Percentiles rank a stretch among this genome's conserved stretches.
phyloP scores from a whole-genome alignment of 352 stramenopile species.

The Paralagenidium karlingii region DNA sequence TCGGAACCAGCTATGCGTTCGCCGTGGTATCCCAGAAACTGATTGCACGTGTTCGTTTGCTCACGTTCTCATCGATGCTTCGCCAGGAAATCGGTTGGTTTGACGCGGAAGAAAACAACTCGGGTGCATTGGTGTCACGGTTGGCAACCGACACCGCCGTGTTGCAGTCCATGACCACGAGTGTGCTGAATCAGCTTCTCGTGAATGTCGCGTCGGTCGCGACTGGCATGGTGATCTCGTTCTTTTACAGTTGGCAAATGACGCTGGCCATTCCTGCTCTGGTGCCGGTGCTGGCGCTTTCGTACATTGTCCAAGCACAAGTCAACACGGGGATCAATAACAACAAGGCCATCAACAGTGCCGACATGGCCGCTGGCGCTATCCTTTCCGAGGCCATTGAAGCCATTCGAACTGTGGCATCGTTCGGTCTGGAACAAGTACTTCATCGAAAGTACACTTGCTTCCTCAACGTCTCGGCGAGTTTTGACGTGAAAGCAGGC shows the following conservation, averaged over 20 bases:
- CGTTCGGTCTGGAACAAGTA: conserved; percentile 32
- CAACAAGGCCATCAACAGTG: conserved; percentile 34
- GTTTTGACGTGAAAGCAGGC: conserved; percentile 25
- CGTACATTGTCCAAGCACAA: conserved; percentile 8
- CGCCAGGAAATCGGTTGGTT: conserved; percentile 59
- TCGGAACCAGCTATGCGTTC: conserved; percentile 22
- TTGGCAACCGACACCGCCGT: conserved; percentile 41
- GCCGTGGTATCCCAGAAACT: conserved; percentile 18
- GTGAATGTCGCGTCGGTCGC: conserved; percentile 15
- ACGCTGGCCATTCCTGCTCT: conserved; percentile 24
- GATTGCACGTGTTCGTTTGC: conserved; percentile 14
- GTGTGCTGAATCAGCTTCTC: conserved; percentile 16
- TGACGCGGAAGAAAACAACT: conserved; percentile 35
- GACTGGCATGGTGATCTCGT: conserved; percentile 18
- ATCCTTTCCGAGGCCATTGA: conserved; percentile 26
- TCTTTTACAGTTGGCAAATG: conserved; percentile 53
- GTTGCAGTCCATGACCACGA: conserved; percentile 27
- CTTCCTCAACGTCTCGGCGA: conserved; percentile 17
- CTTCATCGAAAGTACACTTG: conserved; percentile 18
- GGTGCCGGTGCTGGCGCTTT: conserved; percentile 10
- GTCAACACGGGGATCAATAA: conserved; percentile 9
- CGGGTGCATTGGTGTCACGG: conserved; percentile 32
- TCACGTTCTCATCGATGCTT: conserved; percentile 27
- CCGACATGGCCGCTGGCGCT: conserved; percentile 26
- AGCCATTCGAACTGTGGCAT: conserved; percentile 40